A percentile compares a stretch with the other conserved stretches of the same genome.
Conservation (phyloP, 352 stramenopile species). For the Elongisporangium anandrum region DNA sequence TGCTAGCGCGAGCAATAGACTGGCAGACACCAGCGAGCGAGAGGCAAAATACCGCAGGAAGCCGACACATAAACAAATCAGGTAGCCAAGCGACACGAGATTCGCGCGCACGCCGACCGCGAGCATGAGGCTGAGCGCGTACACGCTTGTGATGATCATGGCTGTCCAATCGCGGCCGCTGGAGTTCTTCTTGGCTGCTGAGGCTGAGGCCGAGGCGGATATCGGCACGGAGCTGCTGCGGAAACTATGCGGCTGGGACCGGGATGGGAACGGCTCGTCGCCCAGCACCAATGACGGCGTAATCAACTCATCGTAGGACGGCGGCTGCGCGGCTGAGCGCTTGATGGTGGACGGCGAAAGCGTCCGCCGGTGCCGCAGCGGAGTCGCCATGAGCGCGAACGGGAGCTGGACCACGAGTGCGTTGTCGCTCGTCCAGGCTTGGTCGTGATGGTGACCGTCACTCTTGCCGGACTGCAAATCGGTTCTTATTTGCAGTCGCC, state of each 20-base stretch:
- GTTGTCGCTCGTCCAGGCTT: background rate
- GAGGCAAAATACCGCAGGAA: constrained; percentile 66
- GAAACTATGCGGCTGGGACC: background rate
- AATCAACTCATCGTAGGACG: background rate
- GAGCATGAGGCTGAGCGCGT: constrained; percentile 48
- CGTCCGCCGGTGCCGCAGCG: background rate
- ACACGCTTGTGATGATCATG: constrained; percentile 10
- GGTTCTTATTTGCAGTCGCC: background rate
- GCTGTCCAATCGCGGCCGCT: background rate
- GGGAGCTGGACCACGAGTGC: background rate
- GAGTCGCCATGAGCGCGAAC: background rate
- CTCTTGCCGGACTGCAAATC: background rate
- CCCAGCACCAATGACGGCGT: background rate
- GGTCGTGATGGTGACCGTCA: background rate
- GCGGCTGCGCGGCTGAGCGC: background rate
- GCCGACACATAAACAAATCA: constrained; percentile 62
- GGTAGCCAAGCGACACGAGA: constrained; percentile 61
- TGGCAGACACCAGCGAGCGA: constrained; percentile 29
- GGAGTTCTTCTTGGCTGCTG: background rate
- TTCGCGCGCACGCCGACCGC: constrained; percentile 47
- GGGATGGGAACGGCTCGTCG: background rate
- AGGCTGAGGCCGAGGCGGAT: background rate
- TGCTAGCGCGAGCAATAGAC: constrained; percentile 36
- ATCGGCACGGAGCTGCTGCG: background rate
- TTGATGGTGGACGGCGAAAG: background rate